Evolutionary conservation across 805 yeast species (phyloP).

Genomic region (Candida maesae): DNA sequence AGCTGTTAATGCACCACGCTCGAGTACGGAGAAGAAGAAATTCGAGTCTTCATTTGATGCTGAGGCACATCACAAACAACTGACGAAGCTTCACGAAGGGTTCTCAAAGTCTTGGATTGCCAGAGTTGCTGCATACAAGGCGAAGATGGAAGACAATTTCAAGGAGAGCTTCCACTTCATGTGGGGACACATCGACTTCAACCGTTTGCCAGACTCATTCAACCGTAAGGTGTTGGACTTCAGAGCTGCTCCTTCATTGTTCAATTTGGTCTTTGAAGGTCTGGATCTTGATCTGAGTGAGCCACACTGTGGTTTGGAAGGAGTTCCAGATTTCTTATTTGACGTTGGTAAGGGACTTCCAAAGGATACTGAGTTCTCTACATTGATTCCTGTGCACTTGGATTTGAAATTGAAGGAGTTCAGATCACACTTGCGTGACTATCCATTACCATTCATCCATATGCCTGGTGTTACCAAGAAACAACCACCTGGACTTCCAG

Average conservation of each 20-base stretch:
- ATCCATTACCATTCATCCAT: slow-evolving; percentile 77
- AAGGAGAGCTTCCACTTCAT: slow-evolving; percentile 36
- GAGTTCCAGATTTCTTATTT: slow-evolving; percentile 59
- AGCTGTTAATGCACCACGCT: background rate
- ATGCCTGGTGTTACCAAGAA: slow-evolving; percentile 51
- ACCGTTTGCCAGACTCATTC: slow-evolving; percentile 35
- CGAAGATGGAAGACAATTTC: slow-evolving; percentile 37
- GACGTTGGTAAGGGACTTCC: slow-evolving; percentile 85
- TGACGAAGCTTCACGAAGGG: slow-evolving; percentile 35
- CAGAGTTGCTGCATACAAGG: slow-evolving; percentile 48
- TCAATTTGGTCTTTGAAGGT: slow-evolving; percentile 47
- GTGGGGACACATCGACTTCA: slow-evolving; percentile 36
- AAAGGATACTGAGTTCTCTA: slow-evolving; percentile 58
- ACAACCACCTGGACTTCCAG: slow-evolving; percentile 25
- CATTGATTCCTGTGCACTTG: slow-evolving; percentile 60
- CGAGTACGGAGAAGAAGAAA: background rate
- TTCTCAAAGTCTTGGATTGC: slow-evolving; percentile 69
- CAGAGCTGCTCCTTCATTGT: slow-evolving; percentile 47
- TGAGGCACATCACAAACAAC: background rate
- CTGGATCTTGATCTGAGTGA: slow-evolving; percentile 44
- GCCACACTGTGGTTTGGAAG: slow-evolving; percentile 48
- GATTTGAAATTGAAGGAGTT: slow-evolving; percentile 57
- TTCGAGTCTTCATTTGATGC: background rate
- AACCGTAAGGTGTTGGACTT: slow-evolving; percentile 46
- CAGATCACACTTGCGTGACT: slow-evolving; percentile 74